These are phyloP conservation scores for Erythrobasidium hasegawianum DNA, from an alignment of 1,284 basidiomycete species.

Conservation along the genomic window DNA sequence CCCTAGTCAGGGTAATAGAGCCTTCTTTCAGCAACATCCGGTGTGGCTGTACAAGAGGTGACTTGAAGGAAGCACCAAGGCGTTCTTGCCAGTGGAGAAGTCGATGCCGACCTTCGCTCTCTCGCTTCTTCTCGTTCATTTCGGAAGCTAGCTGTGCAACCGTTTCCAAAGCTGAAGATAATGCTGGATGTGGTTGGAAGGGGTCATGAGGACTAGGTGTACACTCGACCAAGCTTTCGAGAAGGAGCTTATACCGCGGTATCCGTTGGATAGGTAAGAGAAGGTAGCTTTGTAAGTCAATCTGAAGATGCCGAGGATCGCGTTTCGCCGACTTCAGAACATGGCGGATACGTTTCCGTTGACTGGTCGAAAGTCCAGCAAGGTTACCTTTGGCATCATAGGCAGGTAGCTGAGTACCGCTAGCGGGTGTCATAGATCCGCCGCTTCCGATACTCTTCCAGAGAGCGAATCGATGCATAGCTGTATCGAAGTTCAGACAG, in stretches of 20 bases:
- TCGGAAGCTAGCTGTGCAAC: slow-evolving; percentile 81
- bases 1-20: slow-evolving; percentile 63
- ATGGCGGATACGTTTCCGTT: slow-evolving; percentile 37
- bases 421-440: not conserved
- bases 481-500: slow-evolving; percentile 92
- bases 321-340: slow-evolving; percentile 48
- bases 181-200: slow-evolving; percentile 51
- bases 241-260: slow-evolving; percentile 84
- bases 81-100: slow-evolving; percentile 73
- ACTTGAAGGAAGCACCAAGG: slow-evolving; percentile 85
- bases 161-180: slow-evolving; percentile 76
- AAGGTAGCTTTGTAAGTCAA: slow-evolving; percentile 91
- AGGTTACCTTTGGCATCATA: slow-evolving; percentile 52
- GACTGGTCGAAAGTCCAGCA: slow-evolving; percentile 20
- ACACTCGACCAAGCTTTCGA: slow-evolving; percentile 37
- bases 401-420: slow-evolving; percentile 58
- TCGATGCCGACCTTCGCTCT: slow-evolving; percentile 80
- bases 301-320: slow-evolving; percentile 81
- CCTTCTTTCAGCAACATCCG: slow-evolving; percentile 58
- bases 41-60: slow-evolving; percentile 95
- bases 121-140: slow-evolving; percentile 96
- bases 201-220: slow-evolving; percentile 32
- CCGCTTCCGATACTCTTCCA: slow-evolving; percentile 63
- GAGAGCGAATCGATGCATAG: slow-evolving; percentile 74
- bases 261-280: slow-evolving; percentile 93